Evolutionary conservation across 306 rosid species (phyloP).

Genomic region (Inga leiocalycina): DNA sequence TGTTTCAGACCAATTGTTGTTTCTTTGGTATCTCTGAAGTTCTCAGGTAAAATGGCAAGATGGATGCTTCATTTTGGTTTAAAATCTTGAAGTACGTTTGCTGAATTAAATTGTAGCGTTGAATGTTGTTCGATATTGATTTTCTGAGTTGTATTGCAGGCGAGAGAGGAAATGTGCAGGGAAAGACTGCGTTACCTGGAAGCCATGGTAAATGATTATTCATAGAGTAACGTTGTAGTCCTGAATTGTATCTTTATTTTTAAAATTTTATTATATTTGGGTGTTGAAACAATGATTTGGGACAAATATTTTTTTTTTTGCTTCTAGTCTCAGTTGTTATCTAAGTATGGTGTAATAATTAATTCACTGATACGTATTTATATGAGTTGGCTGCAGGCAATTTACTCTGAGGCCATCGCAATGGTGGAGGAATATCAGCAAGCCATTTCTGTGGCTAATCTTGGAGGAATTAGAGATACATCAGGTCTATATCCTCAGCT

Average conservation of each 20-base stretch:
- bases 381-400: conserved; percentile 59
- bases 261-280: not conserved
- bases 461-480: conserved; percentile 70
- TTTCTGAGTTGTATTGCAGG: conserved; percentile 53
- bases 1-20: conserved; percentile 16
- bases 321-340: conserved; percentile 14
- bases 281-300: not conserved
- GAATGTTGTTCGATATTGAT: conserved; percentile 17
- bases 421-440: conserved; percentile 92
- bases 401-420: conserved; percentile 80
- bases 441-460: conserved; percentile 64
- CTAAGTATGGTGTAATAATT: conserved; percentile 29
- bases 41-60: not conserved
- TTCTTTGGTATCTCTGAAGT: conserved; percentile 28
- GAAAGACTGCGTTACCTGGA: conserved; percentile 86
- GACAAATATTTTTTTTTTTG: not conserved
- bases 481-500: conserved; percentile 62
- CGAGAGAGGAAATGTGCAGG: conserved; percentile 96
- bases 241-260: not conserved
- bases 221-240: not conserved
- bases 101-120: not conserved
- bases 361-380: conserved; percentile 24
- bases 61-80: conserved; percentile 15
- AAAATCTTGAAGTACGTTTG: not conserved
- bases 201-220: conserved; percentile 62